phyloP scores from a whole-genome alignment of 108 stramenopile genomes.

The Stephanodiscus minutulus region DNA sequence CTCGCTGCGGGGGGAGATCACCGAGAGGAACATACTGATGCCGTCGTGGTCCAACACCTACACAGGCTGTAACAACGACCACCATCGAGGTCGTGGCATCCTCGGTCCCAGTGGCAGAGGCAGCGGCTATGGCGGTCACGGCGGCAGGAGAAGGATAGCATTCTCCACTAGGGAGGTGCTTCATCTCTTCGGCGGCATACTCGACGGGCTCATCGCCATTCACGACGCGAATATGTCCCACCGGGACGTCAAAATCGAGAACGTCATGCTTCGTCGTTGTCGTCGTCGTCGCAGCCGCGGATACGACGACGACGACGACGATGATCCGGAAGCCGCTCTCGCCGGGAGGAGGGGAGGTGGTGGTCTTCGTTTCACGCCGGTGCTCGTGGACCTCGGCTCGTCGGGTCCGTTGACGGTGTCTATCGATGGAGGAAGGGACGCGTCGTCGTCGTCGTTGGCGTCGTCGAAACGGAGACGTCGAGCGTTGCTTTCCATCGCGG shows the following conservation, averaged over 20 bases:
- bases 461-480: constrained; percentile 31
- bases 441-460: neutral
- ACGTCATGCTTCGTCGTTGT: constrained; percentile 51
- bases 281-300: neutral
- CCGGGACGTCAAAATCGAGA: constrained; percentile 86
- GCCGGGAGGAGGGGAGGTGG: neutral
- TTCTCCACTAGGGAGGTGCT: constrained; percentile 45
- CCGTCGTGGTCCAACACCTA: neutral
- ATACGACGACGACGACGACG: constrained; percentile 9
- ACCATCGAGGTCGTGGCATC: neutral
- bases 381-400: constrained; percentile 74
- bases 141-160: neutral
- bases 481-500: constrained; percentile 33
- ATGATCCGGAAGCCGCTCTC: neutral
- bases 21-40: constrained; percentile 53
- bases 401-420: constrained; percentile 26
- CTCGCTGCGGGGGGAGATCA: constrained; percentile 70
- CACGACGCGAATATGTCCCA: constrained; percentile 69
- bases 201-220: constrained; percentile 60
- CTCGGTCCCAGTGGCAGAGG: too few species aligned
- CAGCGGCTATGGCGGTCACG: neutral
- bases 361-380: constrained; percentile 39
- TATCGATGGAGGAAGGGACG: constrained; percentile 20
- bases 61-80: neutral
- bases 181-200: constrained; percentile 57